phyloP scores from a whole-genome alignment of 768 basidiomycete species.

The Trametes cubensis region DNA sequence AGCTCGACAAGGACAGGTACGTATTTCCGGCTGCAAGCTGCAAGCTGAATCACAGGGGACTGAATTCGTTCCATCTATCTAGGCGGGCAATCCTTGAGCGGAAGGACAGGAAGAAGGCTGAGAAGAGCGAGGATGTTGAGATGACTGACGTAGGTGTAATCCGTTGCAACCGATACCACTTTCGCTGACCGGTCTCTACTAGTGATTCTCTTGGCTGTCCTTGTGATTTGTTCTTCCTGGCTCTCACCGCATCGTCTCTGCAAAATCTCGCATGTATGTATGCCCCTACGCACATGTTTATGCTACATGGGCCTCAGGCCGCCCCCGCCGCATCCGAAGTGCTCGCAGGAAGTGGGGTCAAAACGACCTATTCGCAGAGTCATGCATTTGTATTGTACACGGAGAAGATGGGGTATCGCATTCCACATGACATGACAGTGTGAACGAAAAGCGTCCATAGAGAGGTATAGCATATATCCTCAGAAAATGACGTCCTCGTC shows the following conservation, averaged over 20 bases:
- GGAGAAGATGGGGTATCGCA: conserved; percentile 23
- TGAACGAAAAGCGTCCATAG: background rate
- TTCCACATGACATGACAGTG: conserved; percentile 12
- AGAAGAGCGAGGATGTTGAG: conserved; percentile 66
- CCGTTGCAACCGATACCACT: conserved; percentile 18
- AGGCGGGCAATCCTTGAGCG: conserved; percentile 87
- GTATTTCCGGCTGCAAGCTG: conserved; percentile 26
- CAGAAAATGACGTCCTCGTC: conserved; percentile 95
- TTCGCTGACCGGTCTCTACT: conserved; percentile 19
- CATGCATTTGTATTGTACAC: conserved; percentile 23
- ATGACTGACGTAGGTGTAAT: conserved; percentile 70
- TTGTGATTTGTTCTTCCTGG: conserved; percentile 32
- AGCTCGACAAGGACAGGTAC: conserved; percentile 89
- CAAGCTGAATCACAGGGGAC: background rate
- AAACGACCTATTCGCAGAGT: conserved; percentile 7
- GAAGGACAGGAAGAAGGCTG: conserved; percentile 75
- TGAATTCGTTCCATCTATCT: background rate
- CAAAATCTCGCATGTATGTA: conserved; percentile 73
- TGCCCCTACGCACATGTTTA: conserved; percentile 55
- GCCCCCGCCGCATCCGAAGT: conserved; percentile 12
- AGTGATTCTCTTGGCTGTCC: conserved; percentile 41
- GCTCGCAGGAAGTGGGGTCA: conserved; percentile 13
- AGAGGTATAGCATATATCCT: conserved; percentile 23
- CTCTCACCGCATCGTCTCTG: conserved; percentile 36
- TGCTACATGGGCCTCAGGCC: conserved; percentile 47